Conservation (phyloP, 2,329 filamentous ascomycete genomes). For the Curvularia sp. region DNA sequence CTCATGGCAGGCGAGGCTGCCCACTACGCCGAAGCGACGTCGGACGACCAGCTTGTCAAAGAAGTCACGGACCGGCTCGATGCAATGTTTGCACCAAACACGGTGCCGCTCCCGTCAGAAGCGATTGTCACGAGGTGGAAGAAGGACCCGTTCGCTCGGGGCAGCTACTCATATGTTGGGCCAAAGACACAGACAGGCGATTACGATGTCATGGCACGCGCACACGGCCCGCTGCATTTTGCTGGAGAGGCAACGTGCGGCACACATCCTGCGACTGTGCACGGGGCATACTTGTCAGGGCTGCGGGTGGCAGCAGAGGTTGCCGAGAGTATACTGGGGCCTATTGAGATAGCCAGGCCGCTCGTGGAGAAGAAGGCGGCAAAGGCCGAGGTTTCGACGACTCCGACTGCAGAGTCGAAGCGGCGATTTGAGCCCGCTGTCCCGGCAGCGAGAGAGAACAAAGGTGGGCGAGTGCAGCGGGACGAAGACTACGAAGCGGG, state of each 20-base stretch:
- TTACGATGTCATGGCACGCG: slow-evolving; percentile 87
- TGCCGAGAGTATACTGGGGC: slow-evolving; percentile 78
- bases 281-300: slow-evolving; percentile 94
- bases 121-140: slow-evolving; percentile 92
- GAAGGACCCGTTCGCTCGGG: slow-evolving; percentile 86
- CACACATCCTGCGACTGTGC: slow-evolving; percentile 94
- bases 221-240: slow-evolving; percentile 89
- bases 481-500: slow-evolving; percentile 63
- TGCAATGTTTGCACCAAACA: slow-evolving; percentile 69
- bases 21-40: slow-evolving; percentile 80
- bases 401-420: slow-evolving; percentile 30
- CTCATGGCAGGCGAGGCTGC: slow-evolving; percentile 96
- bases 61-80: slow-evolving; percentile 83
- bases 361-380: slow-evolving; percentile 70
- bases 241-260: slow-evolving; percentile 96
- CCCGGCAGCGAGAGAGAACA: slow-evolving; percentile 21
- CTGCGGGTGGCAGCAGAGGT: slow-evolving; percentile 88
- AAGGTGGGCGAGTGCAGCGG: slow-evolving; percentile 35
- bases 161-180: slow-evolving; percentile 94
- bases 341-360: slow-evolving; percentile 76
- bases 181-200: slow-evolving; percentile 82
- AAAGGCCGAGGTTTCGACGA: slow-evolving; percentile 34
- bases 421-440: slow-evolving; percentile 35
- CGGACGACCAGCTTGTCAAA: slow-evolving; percentile 75
- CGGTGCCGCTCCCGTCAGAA: slow-evolving; percentile 80